phyloP scores from a whole-genome alignment of 2,329 filamentous ascomycete species.

The Sclerotiophoma versabilis region DNA sequence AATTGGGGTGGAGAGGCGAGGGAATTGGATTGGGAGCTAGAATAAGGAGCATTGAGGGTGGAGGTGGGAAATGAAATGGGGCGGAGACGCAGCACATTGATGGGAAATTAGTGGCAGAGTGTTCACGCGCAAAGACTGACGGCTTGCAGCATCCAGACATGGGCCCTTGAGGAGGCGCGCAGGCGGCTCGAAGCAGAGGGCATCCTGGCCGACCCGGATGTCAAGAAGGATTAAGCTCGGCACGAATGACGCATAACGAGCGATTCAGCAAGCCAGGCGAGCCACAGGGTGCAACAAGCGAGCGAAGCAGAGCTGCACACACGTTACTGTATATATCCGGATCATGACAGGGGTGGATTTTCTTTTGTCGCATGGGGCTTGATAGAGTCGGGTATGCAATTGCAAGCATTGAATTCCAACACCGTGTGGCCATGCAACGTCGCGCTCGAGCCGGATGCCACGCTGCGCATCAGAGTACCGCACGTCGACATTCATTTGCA shows the following conservation, averaged over 20 bases:
- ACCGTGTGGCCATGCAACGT: too few species aligned
- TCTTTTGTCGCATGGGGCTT: conserved; percentile 16
- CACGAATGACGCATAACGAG: neutral
- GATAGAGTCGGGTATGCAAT: conserved; percentile 12
- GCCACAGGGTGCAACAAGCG: neutral
- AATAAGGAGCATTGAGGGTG: neutral
- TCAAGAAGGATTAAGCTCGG: conserved; percentile 53
- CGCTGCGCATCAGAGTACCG: too few species aligned
- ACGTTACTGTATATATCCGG: conserved; percentile 16
- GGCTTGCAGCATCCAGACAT: conserved; percentile 87
- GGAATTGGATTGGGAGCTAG: neutral
- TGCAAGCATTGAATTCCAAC: conserved; percentile 7
- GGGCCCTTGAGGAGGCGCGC: conserved; percentile 96
- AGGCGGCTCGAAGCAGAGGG: conserved; percentile 95
- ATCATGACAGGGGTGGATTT: conserved; percentile 14
- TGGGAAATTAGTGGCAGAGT: too few species aligned
- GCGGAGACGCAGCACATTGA: neutral
- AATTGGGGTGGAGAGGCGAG: neutral
- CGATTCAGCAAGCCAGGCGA: neutral
- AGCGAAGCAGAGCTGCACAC: neutral
- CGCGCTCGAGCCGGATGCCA: too few species aligned
- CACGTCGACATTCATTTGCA: too few species aligned
- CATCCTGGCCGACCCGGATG: conserved; percentile 80
- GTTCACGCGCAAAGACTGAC: too few species aligned
- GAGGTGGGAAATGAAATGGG: neutral